Evolutionary conservation across 2,329 filamentous ascomycete genomes (phyloP).

Genomic region (Fusarium solani-melongenae): DNA sequence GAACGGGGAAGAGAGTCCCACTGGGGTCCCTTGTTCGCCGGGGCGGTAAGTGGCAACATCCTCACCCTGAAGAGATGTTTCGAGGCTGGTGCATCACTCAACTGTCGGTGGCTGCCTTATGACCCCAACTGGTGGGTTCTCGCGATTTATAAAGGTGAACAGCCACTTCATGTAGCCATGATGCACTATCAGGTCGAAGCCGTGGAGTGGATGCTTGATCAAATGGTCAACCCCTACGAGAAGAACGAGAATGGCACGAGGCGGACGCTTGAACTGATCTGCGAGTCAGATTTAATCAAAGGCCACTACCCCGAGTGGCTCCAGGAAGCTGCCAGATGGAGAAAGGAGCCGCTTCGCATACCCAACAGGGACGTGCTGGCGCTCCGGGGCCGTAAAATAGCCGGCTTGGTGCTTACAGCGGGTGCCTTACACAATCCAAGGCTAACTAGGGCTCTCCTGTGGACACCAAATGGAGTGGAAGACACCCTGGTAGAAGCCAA

Average conservation of each 20-base stretch:
- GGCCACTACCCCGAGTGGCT: background rate
- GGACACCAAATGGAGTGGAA: background rate
- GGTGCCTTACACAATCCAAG: background rate
- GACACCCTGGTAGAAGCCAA: background rate
- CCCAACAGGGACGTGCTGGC: background rate
- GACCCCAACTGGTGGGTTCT: background rate
- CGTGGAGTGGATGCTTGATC: background rate
- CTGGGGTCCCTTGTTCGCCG: background rate
- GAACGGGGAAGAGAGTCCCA: background rate
- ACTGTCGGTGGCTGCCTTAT: background rate
- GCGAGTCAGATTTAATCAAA: background rate
- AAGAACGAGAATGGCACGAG: background rate
- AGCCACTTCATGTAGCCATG: conserved; percentile 5
- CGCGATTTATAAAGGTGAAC: background rate
- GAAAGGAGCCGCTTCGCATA: background rate
- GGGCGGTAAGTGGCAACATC: background rate
- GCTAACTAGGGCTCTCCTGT: background rate
- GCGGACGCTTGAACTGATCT: background rate
- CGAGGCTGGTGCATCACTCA: background rate
- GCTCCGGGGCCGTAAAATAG: background rate
- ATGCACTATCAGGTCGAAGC: background rate
- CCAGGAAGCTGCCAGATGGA: background rate
- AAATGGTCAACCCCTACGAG: background rate
- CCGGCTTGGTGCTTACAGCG: background rate
- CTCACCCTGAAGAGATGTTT: background rate